Evolutionary conservation across 2,329 filamentous ascomycete genomes (phyloP).

Genomic region (Elsinoe australis): DNA sequence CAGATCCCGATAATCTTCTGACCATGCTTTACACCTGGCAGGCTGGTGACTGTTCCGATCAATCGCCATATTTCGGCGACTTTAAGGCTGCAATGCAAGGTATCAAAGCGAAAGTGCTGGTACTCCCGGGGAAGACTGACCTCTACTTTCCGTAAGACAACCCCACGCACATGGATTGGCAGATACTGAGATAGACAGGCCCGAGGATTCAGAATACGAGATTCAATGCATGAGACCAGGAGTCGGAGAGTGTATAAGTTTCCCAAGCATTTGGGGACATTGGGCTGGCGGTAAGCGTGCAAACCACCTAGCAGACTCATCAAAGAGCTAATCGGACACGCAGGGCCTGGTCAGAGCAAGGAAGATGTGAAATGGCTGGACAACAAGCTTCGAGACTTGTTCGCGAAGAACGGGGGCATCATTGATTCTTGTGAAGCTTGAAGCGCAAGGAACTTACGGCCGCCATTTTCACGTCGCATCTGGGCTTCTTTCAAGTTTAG

Average conservation of each 20-base stretch:
- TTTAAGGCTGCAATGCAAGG: slow-evolving; percentile 50
- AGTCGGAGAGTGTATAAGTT: slow-evolving; percentile 47
- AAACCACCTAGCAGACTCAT: not conserved
- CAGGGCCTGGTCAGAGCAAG: slow-evolving; percentile 60
- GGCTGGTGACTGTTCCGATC: slow-evolving; percentile 59
- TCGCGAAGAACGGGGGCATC: slow-evolving; percentile 27
- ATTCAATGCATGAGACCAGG: slow-evolving; percentile 55
- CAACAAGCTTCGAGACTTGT: slow-evolving; percentile 49
- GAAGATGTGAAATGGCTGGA: slow-evolving; percentile 69
- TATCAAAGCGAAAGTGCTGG: slow-evolving; percentile 65
- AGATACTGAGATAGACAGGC: slow-evolving; percentile 38
- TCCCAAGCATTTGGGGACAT: slow-evolving; percentile 59
- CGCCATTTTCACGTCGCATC: too few species aligned
- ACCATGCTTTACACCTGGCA: slow-evolving; percentile 76
- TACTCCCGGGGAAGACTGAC: slow-evolving; percentile 65
- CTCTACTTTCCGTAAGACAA: slow-evolving; percentile 65
- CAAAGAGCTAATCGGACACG: not conserved
- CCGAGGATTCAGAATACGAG: slow-evolving; percentile 70
- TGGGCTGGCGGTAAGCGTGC: slow-evolving; percentile 42
- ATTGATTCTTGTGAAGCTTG: not conserved
- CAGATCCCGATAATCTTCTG: slow-evolving; percentile 65
- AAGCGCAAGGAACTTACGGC: too few species aligned
- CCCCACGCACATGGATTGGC: not conserved
- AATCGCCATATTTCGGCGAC: slow-evolving; percentile 60
- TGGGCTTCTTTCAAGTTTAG: too few species aligned